Evolutionary conservation across 2,329 filamentous ascomycete genomes (phyloP).

Genomic region (Trichoderma sp.): DNA sequence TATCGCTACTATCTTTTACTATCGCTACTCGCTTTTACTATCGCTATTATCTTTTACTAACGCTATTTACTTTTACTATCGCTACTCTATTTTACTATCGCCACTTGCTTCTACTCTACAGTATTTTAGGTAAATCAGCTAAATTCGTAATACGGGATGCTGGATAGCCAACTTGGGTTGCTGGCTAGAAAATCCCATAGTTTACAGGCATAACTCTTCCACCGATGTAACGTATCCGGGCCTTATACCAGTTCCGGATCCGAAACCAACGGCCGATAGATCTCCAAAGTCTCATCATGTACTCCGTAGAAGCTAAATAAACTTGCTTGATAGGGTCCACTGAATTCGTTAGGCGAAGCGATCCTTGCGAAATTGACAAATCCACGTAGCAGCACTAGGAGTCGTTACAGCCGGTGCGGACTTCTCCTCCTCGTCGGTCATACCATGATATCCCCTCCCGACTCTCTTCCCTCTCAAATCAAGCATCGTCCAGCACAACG

Average conservation of each 20-base stretch:
- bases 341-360: not conserved
- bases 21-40: too few species aligned
- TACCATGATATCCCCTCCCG: not conserved
- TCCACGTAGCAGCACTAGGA: not conserved
- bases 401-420: not conserved
- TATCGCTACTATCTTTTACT: too few species aligned
- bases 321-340: not conserved
- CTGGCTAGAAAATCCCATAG: too few species aligned
- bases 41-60: too few species aligned
- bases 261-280: not conserved
- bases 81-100: too few species aligned
- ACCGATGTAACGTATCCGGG: not conserved
- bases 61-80: too few species aligned
- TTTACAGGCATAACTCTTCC: not conserved
- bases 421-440: not conserved
- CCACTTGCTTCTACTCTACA: too few species aligned
- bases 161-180: too few species aligned
- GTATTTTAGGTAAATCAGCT: too few species aligned
- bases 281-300: not conserved
- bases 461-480: not conserved
- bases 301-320: not conserved
- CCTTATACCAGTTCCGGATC: not conserved
- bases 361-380: not conserved
- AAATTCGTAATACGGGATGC: too few species aligned
- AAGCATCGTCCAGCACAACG: not conserved